Evolutionary conservation across 1,284 basidiomycete genomes (phyloP), one percentile per base, ranked within the genome.

Genomic region (Cutaneotrichosporon mucoides): DNA sequence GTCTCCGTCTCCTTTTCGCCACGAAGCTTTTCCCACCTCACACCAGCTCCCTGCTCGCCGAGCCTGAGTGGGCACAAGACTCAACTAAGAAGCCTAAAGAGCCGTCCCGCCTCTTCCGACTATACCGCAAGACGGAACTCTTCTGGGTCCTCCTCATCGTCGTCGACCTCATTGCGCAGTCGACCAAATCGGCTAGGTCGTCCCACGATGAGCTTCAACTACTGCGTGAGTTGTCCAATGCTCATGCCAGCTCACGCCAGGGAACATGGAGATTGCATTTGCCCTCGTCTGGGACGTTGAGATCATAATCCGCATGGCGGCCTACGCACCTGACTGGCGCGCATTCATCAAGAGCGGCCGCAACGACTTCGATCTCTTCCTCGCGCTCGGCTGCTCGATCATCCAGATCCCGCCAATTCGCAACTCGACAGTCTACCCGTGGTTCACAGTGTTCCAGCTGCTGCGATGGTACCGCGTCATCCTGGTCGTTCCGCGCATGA

Each of bases 401-500:
- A 92, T 96, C 40, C 91, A 96, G 74, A 88, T 97, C 45, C 94
- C 95, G 0, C 81, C 72, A 11, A 88, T 98, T 42, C 82, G 83
- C 55, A 65, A 83, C 36, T 87, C 88, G 6, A 59, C 66, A 3
- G 82, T 86, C 3, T 96, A 96, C 70, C 84, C 87, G 0, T 99
- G 95, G 95, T 83, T 98, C 65, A 96, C 92, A 2, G 84, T 90
- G 44, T 90, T 98, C 69, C 90, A 94, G 72, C 81, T 98, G 6
- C 82, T 84, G 62, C 83, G 95, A 65, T 98, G 97, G 80, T 98
- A 99, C 76, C 84, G 95, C 1, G 91, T 98, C 38, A 94, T 98
- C 68, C 76, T 97, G 46, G 63, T 68, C 15, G 69, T 77, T 36
- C 73, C 73, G 35, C 67, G 75, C 47, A 78, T 76, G 73, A 69